Base-by-base conservation (phyloP, 192 early-diverging fungal genomes). In the Cetraspora pellucida region DNA sequence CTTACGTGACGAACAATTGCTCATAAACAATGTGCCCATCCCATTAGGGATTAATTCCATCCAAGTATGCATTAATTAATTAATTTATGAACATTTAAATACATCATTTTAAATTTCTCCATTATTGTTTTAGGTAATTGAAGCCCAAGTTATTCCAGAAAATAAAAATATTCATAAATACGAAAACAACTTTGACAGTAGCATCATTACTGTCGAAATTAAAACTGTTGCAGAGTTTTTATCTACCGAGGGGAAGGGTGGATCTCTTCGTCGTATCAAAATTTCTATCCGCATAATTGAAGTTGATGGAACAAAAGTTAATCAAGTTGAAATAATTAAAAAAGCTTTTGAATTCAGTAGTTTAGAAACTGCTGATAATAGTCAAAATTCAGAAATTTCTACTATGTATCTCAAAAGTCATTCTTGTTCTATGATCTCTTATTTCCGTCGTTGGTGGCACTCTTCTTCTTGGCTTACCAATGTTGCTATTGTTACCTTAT, bases 191-290 rank as follows among this genome's bases (percentile, higher is more conserved):
- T 89, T 89, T 65, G 85, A 87, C 54, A 49, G 72, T 66, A 86
- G 88, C 8, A 79, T 89, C 14, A 86, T 85, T 23, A 87, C 85
- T 10, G 88, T 89, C 25, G 81, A 89, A 74, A 83, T 89, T 28
- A 81, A 77, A 16, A 83, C 86, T 27, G 61, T 78, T 19, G 78
- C 84, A 19, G 79, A 88, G 75, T 82, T 81, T 70, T 77, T 84
- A 25, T 45, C 79, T 16, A 64, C 78, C 1, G 78, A 81, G 3
- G 87, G 86, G 27, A 81, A 81, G 16, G 67, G 75, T 19, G 21
- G 85, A 44, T 47, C 72, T 16, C 74, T 87, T 82, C 85, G 86
- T 43, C 85, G 88, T 54, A 79, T 89, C 13, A 80, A 72, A 43
- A 81, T 89, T 0, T 64, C 78, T 37, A 82, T 86, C 65, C 77